Evolutionary conservation across 148 eudicot species (phyloP), one percentile per base, ranked within the genome.

Genomic region (Euryodendron excelsum): DNA sequence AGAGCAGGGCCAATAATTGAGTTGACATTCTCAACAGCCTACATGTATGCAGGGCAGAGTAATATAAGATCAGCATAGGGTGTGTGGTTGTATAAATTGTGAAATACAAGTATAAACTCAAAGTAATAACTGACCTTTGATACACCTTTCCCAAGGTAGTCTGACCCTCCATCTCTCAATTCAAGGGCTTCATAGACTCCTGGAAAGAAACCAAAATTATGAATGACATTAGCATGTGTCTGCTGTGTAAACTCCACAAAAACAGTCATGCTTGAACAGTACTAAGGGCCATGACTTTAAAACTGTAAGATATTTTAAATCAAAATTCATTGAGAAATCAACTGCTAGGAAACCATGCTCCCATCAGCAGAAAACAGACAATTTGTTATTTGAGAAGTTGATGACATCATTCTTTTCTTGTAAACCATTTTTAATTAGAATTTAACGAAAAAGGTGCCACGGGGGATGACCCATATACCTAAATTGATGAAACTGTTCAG

Each of bases 141-240:
- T 75, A 95, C 99, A 93, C 99, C 99, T 58, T 95, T 95, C 62
- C 99, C 99, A 73, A 93, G 88, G 86, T 85, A 93, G 77, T 91
- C 99, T 31, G 93, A 89, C 65, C 99, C 99, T 70, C 99, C 97
- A 81, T 95, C 99, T 84, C 99, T 88, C 68, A 95, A 83, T 80
- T 95, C 99, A 60, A 95, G 94, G 34, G 99, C 99, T 83, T 95
- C 99, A 67, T 95, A 95, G 55, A 91, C 78, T 75, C 99, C 99
- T 95, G 82, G 79, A 68, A 82, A 52, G 61, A 52, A 66, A 74
- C 55, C 39, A 84, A 79, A 45, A 76, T 75, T 20, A 65, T 69
- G 60, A 66, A 28, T 36, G 44, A 48, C 13, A 37, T 52, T 25
- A 70, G 70, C 71, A 62, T n/a, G 44, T 58, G 41, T 44, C 69